phyloP scores from a whole-genome alignment of 163 green algal genomes.

The Chlorella variabilis region DNA sequence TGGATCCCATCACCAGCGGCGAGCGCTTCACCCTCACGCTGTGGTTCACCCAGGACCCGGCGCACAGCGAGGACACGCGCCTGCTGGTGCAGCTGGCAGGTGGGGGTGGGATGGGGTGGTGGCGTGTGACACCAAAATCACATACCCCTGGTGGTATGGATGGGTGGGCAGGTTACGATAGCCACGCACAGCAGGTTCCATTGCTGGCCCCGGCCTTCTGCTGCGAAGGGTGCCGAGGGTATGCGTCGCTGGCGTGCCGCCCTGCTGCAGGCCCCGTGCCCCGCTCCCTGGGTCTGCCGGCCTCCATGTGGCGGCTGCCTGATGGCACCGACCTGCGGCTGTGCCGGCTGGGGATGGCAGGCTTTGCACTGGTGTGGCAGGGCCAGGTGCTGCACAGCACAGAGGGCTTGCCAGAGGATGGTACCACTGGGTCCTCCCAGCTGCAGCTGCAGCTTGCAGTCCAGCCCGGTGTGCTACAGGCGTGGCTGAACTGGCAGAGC shows the following conservation, averaged over 20 bases:
- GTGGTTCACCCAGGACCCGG: conserved; percentile 34
- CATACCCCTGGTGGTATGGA: too few relatives aligned
- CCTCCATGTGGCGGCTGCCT: conserved; percentile 33
- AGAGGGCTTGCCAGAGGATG: neutral
- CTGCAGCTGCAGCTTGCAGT: neutral
- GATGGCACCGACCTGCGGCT: conserved; percentile 33
- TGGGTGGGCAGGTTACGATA: neutral
- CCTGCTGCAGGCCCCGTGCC: neutral
- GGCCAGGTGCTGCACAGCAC: conserved; percentile 19
- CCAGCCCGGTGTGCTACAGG: neutral
- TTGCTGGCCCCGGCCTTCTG: too few relatives aligned
- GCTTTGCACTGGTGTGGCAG: neutral
- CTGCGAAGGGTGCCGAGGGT: too few relatives aligned
- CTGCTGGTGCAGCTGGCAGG: conserved; percentile 35
- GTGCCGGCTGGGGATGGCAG: conserved; percentile 32
- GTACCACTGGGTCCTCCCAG: too few relatives aligned
- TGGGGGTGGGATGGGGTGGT: neutral
- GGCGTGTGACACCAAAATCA: too few relatives aligned
- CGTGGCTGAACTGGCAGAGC: conserved; percentile 16
- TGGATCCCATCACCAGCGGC: conserved; percentile 8
- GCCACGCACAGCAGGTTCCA: too few relatives aligned
- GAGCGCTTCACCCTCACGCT: conserved; percentile 39
- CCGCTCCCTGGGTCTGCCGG: neutral
- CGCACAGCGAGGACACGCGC: conserved; percentile 22
- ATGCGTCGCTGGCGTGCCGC: neutral